Evolutionary conservation across 176 grass and related monocot genomes (phyloP).

Genomic region (Carex parvula): DNA sequence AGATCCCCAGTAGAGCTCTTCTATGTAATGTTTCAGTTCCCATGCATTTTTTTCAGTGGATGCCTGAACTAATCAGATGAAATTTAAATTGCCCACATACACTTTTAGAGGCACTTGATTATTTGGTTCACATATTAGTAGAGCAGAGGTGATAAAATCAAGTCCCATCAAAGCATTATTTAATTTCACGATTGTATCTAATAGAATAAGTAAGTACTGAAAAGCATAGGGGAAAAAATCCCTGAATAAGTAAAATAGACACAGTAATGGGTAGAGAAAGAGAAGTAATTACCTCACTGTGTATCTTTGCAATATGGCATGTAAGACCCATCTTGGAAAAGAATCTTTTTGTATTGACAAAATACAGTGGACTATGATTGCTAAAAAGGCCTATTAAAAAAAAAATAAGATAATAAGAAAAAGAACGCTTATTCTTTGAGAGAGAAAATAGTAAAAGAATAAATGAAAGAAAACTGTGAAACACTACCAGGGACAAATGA

Average conservation of each 20-base stretch:
- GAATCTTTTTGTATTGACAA: conserved; percentile 67
- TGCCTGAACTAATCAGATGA: conserved; percentile 41
- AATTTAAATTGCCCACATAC: background rate
- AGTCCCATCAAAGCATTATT: background rate
- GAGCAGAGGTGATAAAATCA: background rate
- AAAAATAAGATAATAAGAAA: background rate
- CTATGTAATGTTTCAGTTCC: conserved; percentile 83
- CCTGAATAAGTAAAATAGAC: background rate
- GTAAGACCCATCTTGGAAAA: conserved; percentile 91
- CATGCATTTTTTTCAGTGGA: conserved; percentile 72
- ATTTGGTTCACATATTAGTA: background rate
- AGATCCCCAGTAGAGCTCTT: conserved; percentile 87
- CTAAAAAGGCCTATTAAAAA: conserved; percentile 79
- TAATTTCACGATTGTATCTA: background rate
- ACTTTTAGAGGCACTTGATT: background rate
- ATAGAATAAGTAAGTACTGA: background rate
- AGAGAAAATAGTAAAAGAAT: background rate
- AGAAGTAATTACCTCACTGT: conserved; percentile 62
- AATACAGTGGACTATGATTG: conserved; percentile 91
- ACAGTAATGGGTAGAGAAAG: background rate
- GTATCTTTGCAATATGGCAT: conserved; percentile 92
- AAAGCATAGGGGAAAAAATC: background rate
- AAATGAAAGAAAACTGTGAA: background rate
- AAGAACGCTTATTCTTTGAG: background rate
- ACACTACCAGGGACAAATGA: conserved; percentile 72